A percentile compares a stretch with the other conserved stretches of the same genome.
Conservation (phyloP, 2,329 filamentous ascomycete species). For the Penicillium sp. region DNA sequence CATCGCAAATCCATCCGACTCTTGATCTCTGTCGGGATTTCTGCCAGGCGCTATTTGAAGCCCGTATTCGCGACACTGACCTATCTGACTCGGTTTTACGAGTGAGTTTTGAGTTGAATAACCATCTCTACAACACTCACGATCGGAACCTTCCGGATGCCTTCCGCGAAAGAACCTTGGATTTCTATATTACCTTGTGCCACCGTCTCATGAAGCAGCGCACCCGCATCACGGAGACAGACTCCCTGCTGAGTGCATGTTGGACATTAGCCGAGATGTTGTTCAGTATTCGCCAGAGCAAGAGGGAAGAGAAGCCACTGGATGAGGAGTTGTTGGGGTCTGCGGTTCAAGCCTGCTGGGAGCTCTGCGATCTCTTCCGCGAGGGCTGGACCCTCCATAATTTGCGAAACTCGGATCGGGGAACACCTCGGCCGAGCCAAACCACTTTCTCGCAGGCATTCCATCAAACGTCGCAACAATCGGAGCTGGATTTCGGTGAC, state of each 20-base stretch:
- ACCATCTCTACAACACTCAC: slow-evolving; percentile 90
- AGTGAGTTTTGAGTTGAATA: slow-evolving; percentile 93
- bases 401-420: slow-evolving; percentile 67
- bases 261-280: slow-evolving; percentile 92
- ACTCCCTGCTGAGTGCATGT: slow-evolving; percentile 78
- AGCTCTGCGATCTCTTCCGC: slow-evolving; percentile 87
- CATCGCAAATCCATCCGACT: slow-evolving; percentile 68
- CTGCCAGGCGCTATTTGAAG: slow-evolving; percentile 86
- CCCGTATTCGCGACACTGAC: slow-evolving; percentile 74
- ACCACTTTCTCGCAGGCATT: slow-evolving; percentile 65
- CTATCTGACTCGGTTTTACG: slow-evolving; percentile 79
- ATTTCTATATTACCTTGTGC: slow-evolving; percentile 92
- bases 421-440: slow-evolving; percentile 79
- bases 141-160: slow-evolving; percentile 79
- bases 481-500: slow-evolving; percentile 34
- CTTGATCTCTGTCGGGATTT: slow-evolving; percentile 88
- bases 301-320: slow-evolving; percentile 66
- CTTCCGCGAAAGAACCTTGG: slow-evolving; percentile 83
- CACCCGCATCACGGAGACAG: slow-evolving; percentile 73
- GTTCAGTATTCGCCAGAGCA: slow-evolving; percentile 82
- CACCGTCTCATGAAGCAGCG: slow-evolving; percentile 96
- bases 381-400: slow-evolving; percentile 83
- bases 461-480: slow-evolving; percentile 49
- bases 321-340: slow-evolving; percentile 84
- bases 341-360: slow-evolving; percentile 91